Evolutionary conservation across 176 grass and related monocot genomes (phyloP), one percentile per base, ranked within the genome.

Genomic region (Chrysopogon serrulatus): DNA sequence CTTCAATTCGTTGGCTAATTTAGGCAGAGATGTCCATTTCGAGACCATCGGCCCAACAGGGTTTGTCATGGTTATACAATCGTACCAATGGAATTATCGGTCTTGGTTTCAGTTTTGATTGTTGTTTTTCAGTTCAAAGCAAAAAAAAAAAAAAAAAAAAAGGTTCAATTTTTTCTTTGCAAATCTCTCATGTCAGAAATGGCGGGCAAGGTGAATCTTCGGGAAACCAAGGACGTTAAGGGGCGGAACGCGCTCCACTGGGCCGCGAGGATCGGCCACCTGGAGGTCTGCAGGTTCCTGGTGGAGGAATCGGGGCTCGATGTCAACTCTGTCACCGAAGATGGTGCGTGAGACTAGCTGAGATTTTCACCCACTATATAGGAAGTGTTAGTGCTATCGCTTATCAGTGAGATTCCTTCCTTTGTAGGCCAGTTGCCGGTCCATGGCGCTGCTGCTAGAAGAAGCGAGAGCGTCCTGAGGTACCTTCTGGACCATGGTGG

Each of bases 401-500:
- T 21, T 16, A 17, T 71, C n/a, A 27, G 13, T 71, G 5, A n/a
- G 12, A 16, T 71, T 16, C 2, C 0, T 70, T 27, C n/a, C n/a
- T 4, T 2, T 73, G 69, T 69, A 90, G 88, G 57, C 10, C 10
- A 27, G 11, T 27, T 0, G 57, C 56, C 57, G 1, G 24, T 61
- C 57, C 57, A 61, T 24, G 5, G 1, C 57, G 57, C 57, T 27
- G 57, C 57, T 26, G 10, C 11, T 27, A 10, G 56, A 8, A 5
- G 9, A 1, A 12, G 24, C 1, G 57, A 13, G 9, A 10, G 24
- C 0, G 76, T 79, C 47, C 15, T 53, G 3, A 34, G 7, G 48
- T 91, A 85, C 74, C 86, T 91, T 67, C 66, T 85, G 5, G 69
- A 78, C 68, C 18, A 17, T 28, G 86, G 90, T 3, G 78, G 85